Conservation (phyloP, 768 basidiomycete species). For the Scleroderma citrinum region DNA sequence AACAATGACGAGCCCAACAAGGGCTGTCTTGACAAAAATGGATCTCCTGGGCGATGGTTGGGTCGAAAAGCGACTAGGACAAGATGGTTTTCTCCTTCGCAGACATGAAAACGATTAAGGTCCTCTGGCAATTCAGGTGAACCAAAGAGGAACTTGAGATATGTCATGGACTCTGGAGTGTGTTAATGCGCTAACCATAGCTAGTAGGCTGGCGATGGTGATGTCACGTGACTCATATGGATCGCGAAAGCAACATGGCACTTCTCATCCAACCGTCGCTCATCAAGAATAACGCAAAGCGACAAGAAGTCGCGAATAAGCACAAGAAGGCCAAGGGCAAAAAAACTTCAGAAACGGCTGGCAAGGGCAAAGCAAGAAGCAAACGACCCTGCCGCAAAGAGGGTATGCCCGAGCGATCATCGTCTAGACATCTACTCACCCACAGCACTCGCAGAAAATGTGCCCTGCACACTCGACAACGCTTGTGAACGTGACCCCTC, state of each 20-base stretch:
- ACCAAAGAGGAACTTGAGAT: too few relatives aligned
- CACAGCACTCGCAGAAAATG: conserved; percentile 61
- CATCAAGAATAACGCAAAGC: conserved; percentile 86
- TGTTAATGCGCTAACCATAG: too few relatives aligned
- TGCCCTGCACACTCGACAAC: conserved; percentile 91
- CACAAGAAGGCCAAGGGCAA: conserved; percentile 73
- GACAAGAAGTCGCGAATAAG: conserved; percentile 71
- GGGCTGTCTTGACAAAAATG: too few relatives aligned
- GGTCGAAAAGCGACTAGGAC: too few relatives aligned
- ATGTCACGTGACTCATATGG: background rate
- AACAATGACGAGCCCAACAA: too few relatives aligned
- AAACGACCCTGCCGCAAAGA: conserved; percentile 69
- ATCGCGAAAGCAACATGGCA: conserved; percentile 42
- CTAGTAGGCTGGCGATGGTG: too few relatives aligned
- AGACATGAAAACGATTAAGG: too few relatives aligned
- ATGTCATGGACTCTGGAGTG: too few relatives aligned
- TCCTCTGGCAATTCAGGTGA: too few relatives aligned
- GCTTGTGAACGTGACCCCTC: conserved; percentile 75
- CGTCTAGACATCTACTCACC: background rate
- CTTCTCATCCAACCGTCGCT: conserved; percentile 56
- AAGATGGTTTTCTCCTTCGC: too few relatives aligned
- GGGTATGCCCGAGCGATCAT: conserved; percentile 41
- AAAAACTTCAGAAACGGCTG: conserved; percentile 75
- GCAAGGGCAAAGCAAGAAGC: conserved; percentile 73
- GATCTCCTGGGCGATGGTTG: too few relatives aligned